phyloP scores from a whole-genome alignment of 2,329 filamentous ascomycete genomes.

The Arthrobotrys entomopaga region DNA sequence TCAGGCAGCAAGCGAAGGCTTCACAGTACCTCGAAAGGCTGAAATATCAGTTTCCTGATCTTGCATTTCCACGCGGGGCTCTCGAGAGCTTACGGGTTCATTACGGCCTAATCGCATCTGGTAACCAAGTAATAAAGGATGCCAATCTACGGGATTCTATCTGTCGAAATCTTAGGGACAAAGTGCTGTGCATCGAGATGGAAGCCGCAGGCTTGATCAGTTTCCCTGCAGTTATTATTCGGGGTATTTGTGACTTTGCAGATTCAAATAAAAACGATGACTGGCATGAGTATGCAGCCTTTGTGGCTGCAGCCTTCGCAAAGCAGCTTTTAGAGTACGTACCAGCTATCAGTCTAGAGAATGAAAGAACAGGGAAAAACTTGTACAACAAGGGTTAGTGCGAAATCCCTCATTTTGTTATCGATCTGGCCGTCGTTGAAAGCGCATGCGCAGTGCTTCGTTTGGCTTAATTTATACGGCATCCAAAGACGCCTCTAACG shows the following conservation, averaged over 20 bases:
- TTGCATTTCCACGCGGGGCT: background rate
- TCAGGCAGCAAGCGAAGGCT: constrained; percentile 40
- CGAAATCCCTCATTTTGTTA: no score
- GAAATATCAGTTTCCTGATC: constrained; percentile 11
- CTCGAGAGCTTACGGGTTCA: constrained; percentile 7
- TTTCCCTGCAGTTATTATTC: constrained; percentile 31
- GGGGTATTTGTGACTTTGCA: constrained; percentile 57
- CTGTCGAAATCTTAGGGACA: background rate
- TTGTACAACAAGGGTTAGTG: background rate
- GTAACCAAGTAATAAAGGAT: constrained; percentile 40
- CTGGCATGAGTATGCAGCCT: constrained; percentile 56
- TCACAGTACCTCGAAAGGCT: constrained; percentile 17
- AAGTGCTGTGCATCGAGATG: constrained; percentile 35
- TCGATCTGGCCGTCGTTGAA: background rate
- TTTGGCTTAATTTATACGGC: background rate
- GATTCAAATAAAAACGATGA: constrained; percentile 56
- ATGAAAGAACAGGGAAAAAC: background rate
- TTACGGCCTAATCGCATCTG: constrained; percentile 24
- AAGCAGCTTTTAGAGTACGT: constrained; percentile 21
- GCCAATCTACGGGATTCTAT: constrained; percentile 6
- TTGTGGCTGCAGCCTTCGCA: constrained; percentile 12
- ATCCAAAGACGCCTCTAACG: background rate
- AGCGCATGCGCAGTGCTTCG: background rate
- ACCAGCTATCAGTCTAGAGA: background rate
- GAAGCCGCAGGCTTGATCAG: constrained; percentile 24